phyloP scores from a whole-genome alignment of 176 grass and related monocot species.

The Oryza officinalis region DNA sequence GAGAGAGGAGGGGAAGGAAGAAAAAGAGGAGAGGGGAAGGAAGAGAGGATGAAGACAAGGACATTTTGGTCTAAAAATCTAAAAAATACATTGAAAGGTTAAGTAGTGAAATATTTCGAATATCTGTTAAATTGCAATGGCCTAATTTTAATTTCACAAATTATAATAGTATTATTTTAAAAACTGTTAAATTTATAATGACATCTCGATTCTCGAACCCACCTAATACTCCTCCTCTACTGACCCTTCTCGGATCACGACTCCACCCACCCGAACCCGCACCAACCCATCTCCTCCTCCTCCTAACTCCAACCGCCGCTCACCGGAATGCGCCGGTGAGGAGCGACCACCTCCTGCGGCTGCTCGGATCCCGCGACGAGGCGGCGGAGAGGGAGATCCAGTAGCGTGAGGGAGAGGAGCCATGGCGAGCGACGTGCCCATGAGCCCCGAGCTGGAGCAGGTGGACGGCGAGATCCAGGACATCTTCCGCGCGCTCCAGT shows the following conservation, averaged over 20 bases:
- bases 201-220: no score
- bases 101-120: no score
- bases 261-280: not conserved
- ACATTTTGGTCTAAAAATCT: no score
- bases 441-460: slow-evolving; percentile 92
- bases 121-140: no score
- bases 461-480: slow-evolving; percentile 95
- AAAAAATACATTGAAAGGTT: no score
- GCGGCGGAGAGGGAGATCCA: not conserved
- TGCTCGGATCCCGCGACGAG: not conserved
- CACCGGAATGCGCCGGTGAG: slow-evolving; percentile 29
- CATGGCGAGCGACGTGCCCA: slow-evolving; percentile 78
- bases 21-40: no score
- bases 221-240: no score
- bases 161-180: no score
- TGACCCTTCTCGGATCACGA: not conserved
- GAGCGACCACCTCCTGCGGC: not conserved
- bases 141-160: no score
- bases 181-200: no score
- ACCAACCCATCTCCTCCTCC: slow-evolving; percentile 2
- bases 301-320: slow-evolving; percentile 38
- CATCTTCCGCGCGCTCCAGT: slow-evolving; percentile 96
- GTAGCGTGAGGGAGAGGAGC: not conserved
- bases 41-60: no score
- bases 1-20: no score